These are phyloP conservation scores for Austroboletus niveus DNA, from an alignment of 1,284 basidiomycete genomes.

Conservation along the genomic window DNA sequence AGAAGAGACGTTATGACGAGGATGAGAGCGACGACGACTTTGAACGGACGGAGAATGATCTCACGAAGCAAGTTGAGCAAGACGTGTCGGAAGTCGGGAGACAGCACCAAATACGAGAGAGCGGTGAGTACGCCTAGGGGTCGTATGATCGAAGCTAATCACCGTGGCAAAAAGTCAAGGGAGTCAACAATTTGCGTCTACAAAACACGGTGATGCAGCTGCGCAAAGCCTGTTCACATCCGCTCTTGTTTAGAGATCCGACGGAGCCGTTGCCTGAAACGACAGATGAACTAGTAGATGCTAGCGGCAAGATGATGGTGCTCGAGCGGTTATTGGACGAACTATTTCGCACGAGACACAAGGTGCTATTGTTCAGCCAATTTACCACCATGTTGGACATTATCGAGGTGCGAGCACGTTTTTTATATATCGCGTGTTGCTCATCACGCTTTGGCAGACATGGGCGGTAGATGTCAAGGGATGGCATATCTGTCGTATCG, in stretches of 20 bases:
- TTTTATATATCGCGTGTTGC: not conserved
- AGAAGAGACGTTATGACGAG: slow-evolving; percentile 28
- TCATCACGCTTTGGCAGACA: slow-evolving; percentile 45
- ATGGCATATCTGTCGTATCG: slow-evolving; percentile 86
- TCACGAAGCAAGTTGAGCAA: slow-evolving; percentile 37
- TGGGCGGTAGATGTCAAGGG: slow-evolving; percentile 84
- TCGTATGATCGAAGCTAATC: too few relatives aligned
- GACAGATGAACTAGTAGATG: slow-evolving; percentile 71
- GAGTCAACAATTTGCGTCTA: slow-evolving; percentile 88
- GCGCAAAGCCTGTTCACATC: slow-evolving; percentile 92
- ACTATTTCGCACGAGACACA: slow-evolving; percentile 82
- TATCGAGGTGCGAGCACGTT: slow-evolving; percentile 62
- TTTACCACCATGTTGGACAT: slow-evolving; percentile 97
- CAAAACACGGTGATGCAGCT: slow-evolving; percentile 96
- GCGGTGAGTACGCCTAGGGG: slow-evolving; percentile 41
- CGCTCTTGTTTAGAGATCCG: slow-evolving; percentile 88
- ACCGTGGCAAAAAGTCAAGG: slow-evolving; percentile 54
- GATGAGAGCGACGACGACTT: slow-evolving; percentile 62
- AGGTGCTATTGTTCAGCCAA: slow-evolving; percentile 92
- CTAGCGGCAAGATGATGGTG: slow-evolving; percentile 96
- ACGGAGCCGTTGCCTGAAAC: slow-evolving; percentile 52
- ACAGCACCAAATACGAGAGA: slow-evolving; percentile 58
- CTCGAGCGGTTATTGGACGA: slow-evolving; percentile 86
- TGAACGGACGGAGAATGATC: slow-evolving; percentile 25
- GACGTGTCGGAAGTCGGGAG: slow-evolving; percentile 45